These are phyloP conservation scores for Tuber umbilicatum DNA, from an alignment of 495 filamentous ascomycete genomes.

Conservation along the genomic window DNA sequence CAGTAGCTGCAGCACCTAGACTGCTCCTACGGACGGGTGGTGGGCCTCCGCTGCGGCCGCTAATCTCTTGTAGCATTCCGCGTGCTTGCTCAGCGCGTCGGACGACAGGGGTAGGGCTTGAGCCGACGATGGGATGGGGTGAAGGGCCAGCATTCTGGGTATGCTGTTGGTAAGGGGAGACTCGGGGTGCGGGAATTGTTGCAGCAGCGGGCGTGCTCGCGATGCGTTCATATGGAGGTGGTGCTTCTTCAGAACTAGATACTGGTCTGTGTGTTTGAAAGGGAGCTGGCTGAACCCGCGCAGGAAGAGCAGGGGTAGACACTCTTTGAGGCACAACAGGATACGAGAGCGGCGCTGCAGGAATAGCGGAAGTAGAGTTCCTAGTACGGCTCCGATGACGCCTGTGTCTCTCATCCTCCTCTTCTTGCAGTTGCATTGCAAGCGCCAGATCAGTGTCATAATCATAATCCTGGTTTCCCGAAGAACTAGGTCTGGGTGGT, in stretches of 20 bases:
- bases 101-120: background rate
- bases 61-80: conserved; percentile 27
- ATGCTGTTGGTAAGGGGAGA: conserved; percentile 25
- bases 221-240: conserved; percentile 37
- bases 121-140: background rate
- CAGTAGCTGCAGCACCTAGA: conserved; percentile 3
- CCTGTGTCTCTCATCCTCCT: conserved; percentile 65
- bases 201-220: conserved; percentile 4
- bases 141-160: background rate
- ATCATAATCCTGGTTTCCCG: conserved; percentile 50
- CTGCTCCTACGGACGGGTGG: conserved; percentile 1
- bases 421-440: conserved; percentile 74
- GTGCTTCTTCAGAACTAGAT: conserved; percentile 9
- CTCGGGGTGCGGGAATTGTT: conserved; percentile 10
- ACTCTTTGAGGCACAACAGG: conserved; percentile 13
- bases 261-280: background rate
- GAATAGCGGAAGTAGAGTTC: background rate
- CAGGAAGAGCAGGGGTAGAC: background rate
- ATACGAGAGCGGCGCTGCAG: conserved; percentile 27
- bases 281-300: background rate
- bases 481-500: conserved; percentile 14
- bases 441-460: conserved; percentile 71
- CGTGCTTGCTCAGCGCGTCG: conserved; percentile 23
- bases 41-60: conserved; percentile 10
- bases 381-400: conserved; percentile 36